Evolutionary conservation across 192 early-diverging fungal species (phyloP).

Genomic region (Dissophora ornata): DNA sequence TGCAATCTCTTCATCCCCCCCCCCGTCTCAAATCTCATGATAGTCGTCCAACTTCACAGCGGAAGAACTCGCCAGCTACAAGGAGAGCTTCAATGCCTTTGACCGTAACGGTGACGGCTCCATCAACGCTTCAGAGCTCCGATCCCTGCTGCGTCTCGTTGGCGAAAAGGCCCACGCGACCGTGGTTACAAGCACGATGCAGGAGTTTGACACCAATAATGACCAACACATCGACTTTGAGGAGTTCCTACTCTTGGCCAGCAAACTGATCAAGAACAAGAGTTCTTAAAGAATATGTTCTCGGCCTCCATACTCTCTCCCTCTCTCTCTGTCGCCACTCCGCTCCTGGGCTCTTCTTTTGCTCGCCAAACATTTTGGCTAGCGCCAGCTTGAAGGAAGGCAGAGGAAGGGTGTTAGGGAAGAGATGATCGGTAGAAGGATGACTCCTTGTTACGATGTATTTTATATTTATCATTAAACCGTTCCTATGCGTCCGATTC

Average conservation of each 20-base stretch:
- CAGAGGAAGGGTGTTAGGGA: no score
- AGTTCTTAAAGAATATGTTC: background rate
- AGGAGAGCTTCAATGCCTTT: constrained; percentile 50
- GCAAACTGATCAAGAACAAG: constrained; percentile 31
- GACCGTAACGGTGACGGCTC: constrained; percentile 33
- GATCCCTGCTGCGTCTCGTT: constrained; percentile 26
- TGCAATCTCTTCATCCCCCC: no score
- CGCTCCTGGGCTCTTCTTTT: no score
- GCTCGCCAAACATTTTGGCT: no score
- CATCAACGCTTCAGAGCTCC: constrained; percentile 38
- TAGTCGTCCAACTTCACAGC: constrained; percentile 4
- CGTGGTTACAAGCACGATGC: constrained; percentile 3
- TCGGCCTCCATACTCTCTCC: no score
- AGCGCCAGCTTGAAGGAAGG: no score
- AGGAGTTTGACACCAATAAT: constrained; percentile 41
- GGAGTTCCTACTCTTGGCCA: constrained; percentile 25
- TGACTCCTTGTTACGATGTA: no score
- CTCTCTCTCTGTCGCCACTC: no score
- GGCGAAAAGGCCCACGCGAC: constrained; percentile 21
- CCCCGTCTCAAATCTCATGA: no score
- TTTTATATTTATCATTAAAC: no score
- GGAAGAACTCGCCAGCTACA: constrained; percentile 17
- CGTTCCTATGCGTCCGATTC: no score
- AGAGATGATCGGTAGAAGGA: no score
- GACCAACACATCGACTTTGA: constrained; percentile 42